phyloP scores from a whole-genome alignment of 2,329 filamentous ascomycete species.

The Pyricularia sp. region DNA sequence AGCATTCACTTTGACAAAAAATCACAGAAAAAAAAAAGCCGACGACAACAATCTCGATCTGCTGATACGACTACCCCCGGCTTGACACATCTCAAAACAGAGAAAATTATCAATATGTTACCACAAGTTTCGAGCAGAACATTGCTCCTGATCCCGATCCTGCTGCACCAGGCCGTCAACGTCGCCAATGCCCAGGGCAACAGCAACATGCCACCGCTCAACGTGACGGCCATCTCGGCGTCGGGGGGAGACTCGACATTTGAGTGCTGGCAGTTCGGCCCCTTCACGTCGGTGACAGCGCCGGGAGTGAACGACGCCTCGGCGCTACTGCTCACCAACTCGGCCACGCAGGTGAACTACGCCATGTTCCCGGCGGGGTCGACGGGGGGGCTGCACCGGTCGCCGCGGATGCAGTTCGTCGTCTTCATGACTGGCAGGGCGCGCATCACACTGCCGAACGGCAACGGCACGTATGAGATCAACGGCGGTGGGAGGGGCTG shows the following conservation, averaged over 20 bases:
- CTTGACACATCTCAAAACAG: neutral
- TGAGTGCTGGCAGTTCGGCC: conserved; percentile 35
- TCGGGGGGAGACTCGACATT: conserved; percentile 27
- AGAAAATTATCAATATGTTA: neutral
- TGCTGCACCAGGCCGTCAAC: neutral
- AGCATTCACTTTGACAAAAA: neutral
- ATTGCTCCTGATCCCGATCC: neutral
- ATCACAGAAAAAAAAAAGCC: neutral
- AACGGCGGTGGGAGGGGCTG: conserved; percentile 27
- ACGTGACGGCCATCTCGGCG: conserved; percentile 30
- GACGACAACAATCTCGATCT: neutral
- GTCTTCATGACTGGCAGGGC: neutral
- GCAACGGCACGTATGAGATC: conserved; percentile 24
- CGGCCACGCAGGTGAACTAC: conserved; percentile 22
- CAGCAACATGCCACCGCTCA: conserved; percentile 17
- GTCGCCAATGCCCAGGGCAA: neutral
- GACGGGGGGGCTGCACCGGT: conserved; percentile 30
- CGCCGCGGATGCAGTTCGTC: conserved; percentile 30
- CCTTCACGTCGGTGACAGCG: conserved; percentile 20
- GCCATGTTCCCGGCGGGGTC: conserved; percentile 24
- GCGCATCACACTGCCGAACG: conserved; percentile 29
- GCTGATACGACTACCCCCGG: neutral
- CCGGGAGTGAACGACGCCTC: conserved; percentile 22
- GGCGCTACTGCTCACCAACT: conserved; percentile 20
- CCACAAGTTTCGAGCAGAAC: neutral